Base-by-base conservation (phyloP, 202 grass and related monocot genomes). In the Dendrocalamus latiflorus region DNA sequence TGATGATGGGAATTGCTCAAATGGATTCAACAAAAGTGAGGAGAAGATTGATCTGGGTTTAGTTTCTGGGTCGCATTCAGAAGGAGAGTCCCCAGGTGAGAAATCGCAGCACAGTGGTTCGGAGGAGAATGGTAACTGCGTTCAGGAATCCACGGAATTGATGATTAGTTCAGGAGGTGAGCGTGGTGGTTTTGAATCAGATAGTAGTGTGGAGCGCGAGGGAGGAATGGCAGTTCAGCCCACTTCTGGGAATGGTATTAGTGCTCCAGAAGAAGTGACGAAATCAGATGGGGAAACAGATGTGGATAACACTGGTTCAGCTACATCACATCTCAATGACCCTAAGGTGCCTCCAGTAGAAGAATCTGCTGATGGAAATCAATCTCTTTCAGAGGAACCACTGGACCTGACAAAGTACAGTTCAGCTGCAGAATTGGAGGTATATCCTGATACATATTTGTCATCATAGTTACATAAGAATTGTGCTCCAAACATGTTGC, bases 351-450 rank as follows among this genome's bases (percentile, higher is more conserved):
- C 72, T 47, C 64, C 50, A 26, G 18, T 70, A 9, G 89, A 85
- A 68, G 61, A 77, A 79, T 36, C 38, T 74, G 41, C 42, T 11
- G 59, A 70, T 41, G 59, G 2, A 64, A 76, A 81, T 16, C 65
- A 13, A 70, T 43, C 72, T 65, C 37, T 63, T 69, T 76, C 69
- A 64, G 83, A 88, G 56, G 79, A 89, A 68, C 78, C 75, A 39
- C 33, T 99, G 15, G 89, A 90, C 25, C 85, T 96, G 33, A 54
- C 81, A 63, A 79, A 89, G 21, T 91, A 88, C 51, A 86, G 72
- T 75, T 91, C 93, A 64, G 79, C 91, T 41, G 57, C 66, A 87
- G 88, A 89, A 74, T 88, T 99, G 65, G 93, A 96, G 89, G 96
- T 94, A 89, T 60, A 50, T 70, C 49, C 18, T 59, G 28, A 2